Base-by-base conservation (phyloP, 148 eudicot species). In the Amaranthus palmeri region DNA sequence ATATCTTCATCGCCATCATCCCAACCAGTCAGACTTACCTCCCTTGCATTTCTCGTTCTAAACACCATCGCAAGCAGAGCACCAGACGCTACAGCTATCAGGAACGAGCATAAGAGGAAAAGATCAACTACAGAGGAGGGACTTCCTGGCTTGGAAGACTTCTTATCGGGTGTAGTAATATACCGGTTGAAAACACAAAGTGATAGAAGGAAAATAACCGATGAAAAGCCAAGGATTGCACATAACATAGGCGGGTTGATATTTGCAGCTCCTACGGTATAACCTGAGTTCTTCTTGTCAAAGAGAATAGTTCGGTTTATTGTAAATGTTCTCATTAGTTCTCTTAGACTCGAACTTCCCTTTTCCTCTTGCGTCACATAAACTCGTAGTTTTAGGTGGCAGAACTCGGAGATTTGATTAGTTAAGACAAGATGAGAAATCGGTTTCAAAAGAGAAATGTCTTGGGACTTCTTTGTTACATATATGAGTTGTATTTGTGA, bases 351-450 rank as follows among this genome's bases (percentile, higher is more conserved):
- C 40, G 80, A 74, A 12, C 75, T 57, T 11, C 86, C 78, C 66
- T 75, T 82, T 48, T 78, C 68, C 71, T 90, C 96, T 76, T 74
- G 92, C 61, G 97, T 93, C 58, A 93, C 88, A 79, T 77, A 91
- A 13, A 87, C 76, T 72, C 75, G 84, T 13, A 93, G 57, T 66
- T 93, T 85, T 41, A 86, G 48, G 48, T 76, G 73, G 57, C 60
- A 59, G 36, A 78, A 67, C 60, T 88, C 74, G 8, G 71, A 54
- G n/a, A 55, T 61, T 11, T 80, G 82, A 48, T 77, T 79, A 25
- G 36, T 25, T 8, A 68, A 67, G 57, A 91, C 65, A 55, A 85
- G 66, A 72, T 85, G 80, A 17, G 88, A 77, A 65, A 93, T 72
- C 6, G 91, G 81, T 58, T 77, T 72, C 44, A 91, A 70, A 18